Conservation (phyloP, 192 early-diverging fungal genomes). For the Coemansia sp. region DNA sequence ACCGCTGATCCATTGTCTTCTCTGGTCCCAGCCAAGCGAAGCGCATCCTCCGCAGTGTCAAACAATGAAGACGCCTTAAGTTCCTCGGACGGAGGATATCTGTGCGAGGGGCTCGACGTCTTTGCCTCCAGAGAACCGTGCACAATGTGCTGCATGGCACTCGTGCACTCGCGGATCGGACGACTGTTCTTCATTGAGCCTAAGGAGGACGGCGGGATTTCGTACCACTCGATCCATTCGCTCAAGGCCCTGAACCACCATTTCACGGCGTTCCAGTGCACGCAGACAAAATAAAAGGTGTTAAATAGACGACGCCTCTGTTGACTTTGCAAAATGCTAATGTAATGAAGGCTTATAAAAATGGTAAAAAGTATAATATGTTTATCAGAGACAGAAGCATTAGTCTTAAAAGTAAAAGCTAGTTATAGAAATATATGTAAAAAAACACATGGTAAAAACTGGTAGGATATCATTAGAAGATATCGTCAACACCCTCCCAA, state of each 20-base stretch:
- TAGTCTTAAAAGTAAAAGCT: too few species aligned
- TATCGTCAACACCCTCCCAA: conserved; percentile 45
- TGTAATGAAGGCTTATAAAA: too few species aligned
- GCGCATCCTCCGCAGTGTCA: background rate
- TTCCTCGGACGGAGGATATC: conserved; percentile 53
- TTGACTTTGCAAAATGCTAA: too few species aligned
- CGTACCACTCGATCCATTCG: conserved; percentile 33
- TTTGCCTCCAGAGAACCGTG: conserved; percentile 86
- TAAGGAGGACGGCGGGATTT: conserved; percentile 25
- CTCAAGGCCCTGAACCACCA: conserved; percentile 47
- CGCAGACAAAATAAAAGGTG: background rate
- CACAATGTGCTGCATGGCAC: conserved; percentile 90
- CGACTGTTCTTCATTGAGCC: conserved; percentile 71
- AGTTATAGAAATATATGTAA: background rate
- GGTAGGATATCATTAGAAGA: conserved; percentile 21
- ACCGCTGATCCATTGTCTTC: background rate
- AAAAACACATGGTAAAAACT: background rate
- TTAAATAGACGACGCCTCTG: background rate
- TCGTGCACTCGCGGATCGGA: conserved; percentile 89
- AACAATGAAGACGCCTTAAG: background rate
- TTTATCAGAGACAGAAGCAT: background rate
- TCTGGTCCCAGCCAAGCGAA: background rate
- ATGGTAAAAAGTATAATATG: too few species aligned
- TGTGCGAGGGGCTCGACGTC: conserved; percentile 81
- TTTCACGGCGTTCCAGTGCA: conserved; percentile 34